Evolutionary conservation across 1,284 basidiomycete genomes (phyloP), one percentile per base, ranked within the genome.

Genomic region (Tylopilus sp.): DNA sequence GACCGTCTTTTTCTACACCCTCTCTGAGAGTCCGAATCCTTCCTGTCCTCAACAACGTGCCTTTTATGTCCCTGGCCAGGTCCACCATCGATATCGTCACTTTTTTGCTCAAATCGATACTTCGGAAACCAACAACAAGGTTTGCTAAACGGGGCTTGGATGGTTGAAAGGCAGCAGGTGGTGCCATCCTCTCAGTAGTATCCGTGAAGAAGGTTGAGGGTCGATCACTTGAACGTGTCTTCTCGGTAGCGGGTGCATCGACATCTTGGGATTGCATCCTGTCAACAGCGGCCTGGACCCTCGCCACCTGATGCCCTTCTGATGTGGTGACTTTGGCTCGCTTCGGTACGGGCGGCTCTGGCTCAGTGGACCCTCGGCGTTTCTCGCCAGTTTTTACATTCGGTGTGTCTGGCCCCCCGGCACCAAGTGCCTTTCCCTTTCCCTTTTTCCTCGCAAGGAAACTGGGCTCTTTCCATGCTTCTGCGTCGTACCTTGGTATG

Each of bases 381-480:
- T 59, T 68, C 47, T 46, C 44, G 28, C 45, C 37, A 26, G 6
- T 21, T 33, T 34, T 43, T 5, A n/a, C 12, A 28, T 31, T 50
- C 6, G 43, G 35, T 12, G 31, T 19, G 19, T 41, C 51, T 31
- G 10, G 44, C 21, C 44, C 50, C 33, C 51, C 31, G 31, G 51
- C 38, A 19, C 41, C 41, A 3, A 13, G 46, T 0, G 44, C 44
- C 39, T 57, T 65, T 5, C 46, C 51, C 35, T 67, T 66, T n/a
- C 25, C 51, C 35, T 56, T 65, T 34, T 28, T 23, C 34, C 34
- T 66, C 18, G 39, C 16, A 41, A 68, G 52, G 43, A 65, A 65
- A 38, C 61, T 65, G 10, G 63, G 63, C 10, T 52, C 49, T 38
- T 59, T 66, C 63, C 63, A 65, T 31, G 64, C 44, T 25, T 53